Evolutionary conservation across 805 yeast species (phyloP).

Genomic region (Myxozyma mucilagina): DNA sequence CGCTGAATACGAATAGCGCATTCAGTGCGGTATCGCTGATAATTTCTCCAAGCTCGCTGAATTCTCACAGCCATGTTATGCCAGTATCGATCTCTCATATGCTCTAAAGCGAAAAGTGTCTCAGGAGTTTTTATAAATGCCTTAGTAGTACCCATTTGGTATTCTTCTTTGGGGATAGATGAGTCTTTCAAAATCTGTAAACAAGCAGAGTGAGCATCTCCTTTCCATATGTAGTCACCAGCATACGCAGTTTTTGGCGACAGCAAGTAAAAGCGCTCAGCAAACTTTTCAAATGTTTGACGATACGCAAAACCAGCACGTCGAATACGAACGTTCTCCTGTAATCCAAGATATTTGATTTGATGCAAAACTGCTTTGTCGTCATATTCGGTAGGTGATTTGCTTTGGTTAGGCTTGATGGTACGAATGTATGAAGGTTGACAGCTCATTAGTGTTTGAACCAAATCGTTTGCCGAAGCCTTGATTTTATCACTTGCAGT

Average conservation of each 20-base stretch:
- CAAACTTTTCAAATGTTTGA: constrained; percentile 94
- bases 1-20: constrained; percentile 81
- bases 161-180: constrained; percentile 75
- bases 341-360: constrained; percentile 90
- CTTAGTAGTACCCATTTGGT: constrained; percentile 87
- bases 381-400: constrained; percentile 87
- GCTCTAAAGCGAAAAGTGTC: constrained; percentile 90
- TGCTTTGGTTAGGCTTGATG: constrained; percentile 93
- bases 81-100: constrained; percentile 96
- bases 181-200: constrained; percentile 55
- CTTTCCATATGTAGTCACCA: constrained; percentile 68
- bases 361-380: constrained; percentile 89
- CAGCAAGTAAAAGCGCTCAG: constrained; percentile 85
- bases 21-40: constrained; percentile 74
- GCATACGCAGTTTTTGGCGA: constrained; percentile 93
- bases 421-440: constrained; percentile 96
- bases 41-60: constrained; percentile 94
- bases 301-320: constrained; percentile 99
- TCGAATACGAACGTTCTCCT: constrained; percentile 94
- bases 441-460: constrained; percentile 85
- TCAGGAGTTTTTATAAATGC: constrained; percentile 97
- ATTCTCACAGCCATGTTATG: constrained; percentile 96
- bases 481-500: constrained; percentile 96
- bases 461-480: constrained; percentile 83
- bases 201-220: constrained; percentile 58